Evolutionary conservation across 352 stramenopile species (phyloP).

Genomic region (Pythium scleroteichum): DNA sequence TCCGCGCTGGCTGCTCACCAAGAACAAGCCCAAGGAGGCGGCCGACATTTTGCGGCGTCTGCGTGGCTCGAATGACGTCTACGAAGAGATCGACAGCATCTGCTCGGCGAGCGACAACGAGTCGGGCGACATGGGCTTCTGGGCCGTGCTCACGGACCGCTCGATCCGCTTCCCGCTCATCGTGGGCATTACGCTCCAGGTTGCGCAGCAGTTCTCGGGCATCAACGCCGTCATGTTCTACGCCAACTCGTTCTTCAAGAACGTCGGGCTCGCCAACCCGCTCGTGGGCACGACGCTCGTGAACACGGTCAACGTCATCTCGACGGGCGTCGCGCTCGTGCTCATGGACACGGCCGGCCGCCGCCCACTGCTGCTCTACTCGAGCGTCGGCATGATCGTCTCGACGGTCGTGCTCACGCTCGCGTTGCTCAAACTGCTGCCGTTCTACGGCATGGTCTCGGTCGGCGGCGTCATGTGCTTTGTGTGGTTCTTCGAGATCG

Average conservation of each 20-base stretch:
- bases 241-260: conserved; percentile 47
- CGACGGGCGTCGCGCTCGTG: conserved; percentile 44
- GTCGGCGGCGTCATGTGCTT: conserved; percentile 51
- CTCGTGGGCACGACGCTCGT: conserved; percentile 42
- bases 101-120: conserved; percentile 52
- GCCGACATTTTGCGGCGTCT: conserved; percentile 45
- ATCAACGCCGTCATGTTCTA: conserved; percentile 62
- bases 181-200: conserved; percentile 39
- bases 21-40: conserved; percentile 48
- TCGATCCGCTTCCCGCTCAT: conserved; percentile 43
- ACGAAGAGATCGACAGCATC: conserved; percentile 54
- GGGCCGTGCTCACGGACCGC: conserved; percentile 38
- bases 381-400: conserved; percentile 42
- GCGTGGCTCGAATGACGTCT: conserved; percentile 47
- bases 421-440: conserved; percentile 42
- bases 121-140: conserved; percentile 44
- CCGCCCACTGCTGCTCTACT: conserved; percentile 46
- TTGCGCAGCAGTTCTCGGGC: conserved; percentile 43
- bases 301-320: conserved; percentile 44
- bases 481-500: conserved; percentile 55
- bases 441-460: conserved; percentile 44
- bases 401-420: conserved; percentile 43
- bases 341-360: conserved; percentile 49
- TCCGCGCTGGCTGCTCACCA: conserved; percentile 44
- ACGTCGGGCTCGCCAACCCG: conserved; percentile 38